Base-by-base conservation (phyloP, 495 filamentous ascomycete species). In the Neurospora hispaniola region DNA sequence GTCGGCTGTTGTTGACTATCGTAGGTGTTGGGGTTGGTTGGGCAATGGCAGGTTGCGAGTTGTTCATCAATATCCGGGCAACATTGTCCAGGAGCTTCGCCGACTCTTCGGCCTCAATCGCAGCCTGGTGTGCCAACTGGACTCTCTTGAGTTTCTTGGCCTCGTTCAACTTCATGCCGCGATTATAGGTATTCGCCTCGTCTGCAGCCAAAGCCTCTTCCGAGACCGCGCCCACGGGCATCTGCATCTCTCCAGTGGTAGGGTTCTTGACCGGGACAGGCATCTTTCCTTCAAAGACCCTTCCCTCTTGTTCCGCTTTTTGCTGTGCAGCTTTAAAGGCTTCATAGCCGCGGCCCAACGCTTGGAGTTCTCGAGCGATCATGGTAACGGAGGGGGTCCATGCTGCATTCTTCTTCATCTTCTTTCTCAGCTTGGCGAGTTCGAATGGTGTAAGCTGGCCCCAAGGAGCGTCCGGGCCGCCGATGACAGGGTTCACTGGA, bases 381-480 rank as follows among this genome's bases (percentile, higher is more conserved):
- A 99, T 99, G 0, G 96, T 97, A 74, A 96, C 93, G 76, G 93
- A 97, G 0, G 96, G 96, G 44, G 90, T 90, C 96, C 96, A 99
- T 8, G 94, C 89, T 0, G 95, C 92, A 76, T 99, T 99, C 87
- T 99, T 99, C 84, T 99, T 99, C 96, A 99, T 99, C 70, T 93
- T 88, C 82, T 98, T 98, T 68, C 96, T 87, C 16, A 99, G 85
- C 70, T 90, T 90, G 4, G 93, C 94, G 83, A 99, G 93, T 76
- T 99, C 96, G 82, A 90, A 98, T 38, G 91, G 88, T 0, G 94
- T 98, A 46, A 99, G 86, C 71, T 93, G 91, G 74, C 95, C 86
- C 96, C 96, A 99, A 1, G 96, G 96, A 40, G 91, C 84, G 77
- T 95, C 89, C 72, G 88, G 83, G 76, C 92, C 93, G 20, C 96